phyloP scores from a whole-genome alignment of 1,284 basidiomycete species.

The Kwoniella shivajii region DNA sequence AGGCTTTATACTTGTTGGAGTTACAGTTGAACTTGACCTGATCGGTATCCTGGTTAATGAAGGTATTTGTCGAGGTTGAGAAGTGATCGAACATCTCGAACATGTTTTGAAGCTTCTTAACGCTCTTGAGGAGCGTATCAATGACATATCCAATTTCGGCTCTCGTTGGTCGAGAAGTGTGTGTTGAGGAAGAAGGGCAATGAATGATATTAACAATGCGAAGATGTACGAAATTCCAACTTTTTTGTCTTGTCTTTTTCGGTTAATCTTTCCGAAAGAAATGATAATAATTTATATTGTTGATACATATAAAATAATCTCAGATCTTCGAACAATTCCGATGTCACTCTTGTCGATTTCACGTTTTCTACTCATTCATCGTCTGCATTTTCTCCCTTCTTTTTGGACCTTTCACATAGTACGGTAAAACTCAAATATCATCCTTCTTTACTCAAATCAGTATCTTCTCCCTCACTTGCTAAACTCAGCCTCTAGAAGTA shows the following conservation, averaged over 20 bases:
- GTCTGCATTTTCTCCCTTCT: background rate
- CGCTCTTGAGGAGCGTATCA: conserved; percentile 1
- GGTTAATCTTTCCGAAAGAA: conserved; percentile 6
- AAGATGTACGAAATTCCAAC: background rate
- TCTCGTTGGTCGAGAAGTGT: background rate
- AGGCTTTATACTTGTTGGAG: conserved; percentile 14
- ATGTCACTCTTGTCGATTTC: background rate
- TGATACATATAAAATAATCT: background rate
- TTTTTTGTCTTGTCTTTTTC: conserved; percentile 4
- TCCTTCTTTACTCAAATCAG: too few species aligned
- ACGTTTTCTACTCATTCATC: background rate
- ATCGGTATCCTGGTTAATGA: background rate
- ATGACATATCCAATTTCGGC: background rate
- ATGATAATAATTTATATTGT: too few species aligned
- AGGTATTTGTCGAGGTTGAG: background rate
- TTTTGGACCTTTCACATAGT: background rate
- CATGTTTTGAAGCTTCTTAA: background rate
- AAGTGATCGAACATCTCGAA: background rate
- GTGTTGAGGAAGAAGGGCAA: background rate
- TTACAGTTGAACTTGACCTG: conserved; percentile 1
- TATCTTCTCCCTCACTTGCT: background rate
- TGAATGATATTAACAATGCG: background rate
- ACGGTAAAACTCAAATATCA: background rate
- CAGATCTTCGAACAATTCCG: conserved; percentile 8
- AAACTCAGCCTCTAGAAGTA: background rate